phyloP scores from a whole-genome alignment of 148 eudicot genomes.

The Amaranthus hypochondriacus region DNA sequence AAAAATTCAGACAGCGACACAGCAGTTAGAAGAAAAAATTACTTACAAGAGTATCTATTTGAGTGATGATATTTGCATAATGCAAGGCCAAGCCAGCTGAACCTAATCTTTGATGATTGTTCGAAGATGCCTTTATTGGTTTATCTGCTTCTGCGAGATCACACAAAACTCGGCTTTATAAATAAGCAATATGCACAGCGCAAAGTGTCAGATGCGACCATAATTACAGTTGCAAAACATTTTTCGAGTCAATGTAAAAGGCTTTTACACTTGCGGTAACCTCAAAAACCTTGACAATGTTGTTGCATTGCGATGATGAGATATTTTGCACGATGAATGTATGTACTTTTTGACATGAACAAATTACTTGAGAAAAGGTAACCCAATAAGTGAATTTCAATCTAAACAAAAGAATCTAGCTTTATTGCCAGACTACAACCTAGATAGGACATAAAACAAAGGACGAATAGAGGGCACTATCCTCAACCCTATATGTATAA shows the following conservation, averaged over 20 bases:
- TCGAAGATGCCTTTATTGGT: constrained; percentile 43
- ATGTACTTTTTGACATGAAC: neutral
- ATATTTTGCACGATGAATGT: neutral
- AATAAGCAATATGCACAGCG: neutral
- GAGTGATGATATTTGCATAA: constrained; percentile 88
- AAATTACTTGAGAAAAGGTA: neutral
- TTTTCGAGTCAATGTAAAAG: too few relatives aligned
- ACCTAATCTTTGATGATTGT: constrained; percentile 61
- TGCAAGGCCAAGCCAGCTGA: constrained; percentile 93
- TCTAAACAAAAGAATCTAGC: neutral
- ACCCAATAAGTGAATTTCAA: neutral
- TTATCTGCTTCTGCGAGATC: constrained; percentile 55
- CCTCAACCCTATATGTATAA: too few relatives aligned
- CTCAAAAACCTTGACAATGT: too few relatives aligned
- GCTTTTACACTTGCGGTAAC: too few relatives aligned
- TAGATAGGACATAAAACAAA: neutral
- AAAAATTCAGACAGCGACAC: neutral
- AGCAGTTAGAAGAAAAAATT: neutral
- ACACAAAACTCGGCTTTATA: constrained; percentile 4
- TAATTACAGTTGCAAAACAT: too few relatives aligned
- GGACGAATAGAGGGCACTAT: neutral
- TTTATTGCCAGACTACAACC: neutral
- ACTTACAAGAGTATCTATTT: constrained; percentile 91
- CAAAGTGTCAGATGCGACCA: neutral
- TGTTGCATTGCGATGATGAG: too few relatives aligned